A percentile compares a stretch with the other conserved stretches of the same genome.
phyloP scores from a whole-genome alignment of 768 basidiomycete genomes.

The Phylloporus arenicola region DNA sequence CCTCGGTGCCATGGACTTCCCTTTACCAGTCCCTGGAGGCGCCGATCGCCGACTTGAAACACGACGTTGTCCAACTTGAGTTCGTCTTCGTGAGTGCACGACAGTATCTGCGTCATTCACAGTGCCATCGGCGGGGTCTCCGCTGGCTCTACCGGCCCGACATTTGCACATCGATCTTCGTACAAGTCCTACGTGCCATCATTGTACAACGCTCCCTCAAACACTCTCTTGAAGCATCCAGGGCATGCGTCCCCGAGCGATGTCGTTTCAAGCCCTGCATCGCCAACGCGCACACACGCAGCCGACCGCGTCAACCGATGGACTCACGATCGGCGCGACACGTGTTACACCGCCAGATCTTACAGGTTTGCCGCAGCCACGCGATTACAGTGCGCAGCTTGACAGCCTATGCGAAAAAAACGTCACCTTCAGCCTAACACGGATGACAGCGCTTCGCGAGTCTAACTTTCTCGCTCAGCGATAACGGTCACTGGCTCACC shows the following conservation, averaged over 20 bases:
- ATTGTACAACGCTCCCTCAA: background rate
- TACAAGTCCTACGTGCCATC: background rate
- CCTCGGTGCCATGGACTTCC: background rate
- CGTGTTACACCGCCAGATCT: too few relatives aligned
- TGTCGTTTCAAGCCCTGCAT: background rate
- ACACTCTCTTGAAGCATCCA: too few relatives aligned
- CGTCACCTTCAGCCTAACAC: background rate
- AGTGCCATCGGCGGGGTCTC: too few relatives aligned
- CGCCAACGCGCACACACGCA: background rate
- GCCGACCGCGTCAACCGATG: too few relatives aligned
- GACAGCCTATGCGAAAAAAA: background rate
- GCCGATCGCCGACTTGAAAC: background rate
- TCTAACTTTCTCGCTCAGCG: background rate
- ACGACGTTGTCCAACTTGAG: background rate
- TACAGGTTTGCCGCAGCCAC: background rate
- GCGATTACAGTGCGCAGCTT: background rate
- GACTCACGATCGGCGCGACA: too few relatives aligned
- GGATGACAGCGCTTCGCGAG: background rate
- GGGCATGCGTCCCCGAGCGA: background rate
- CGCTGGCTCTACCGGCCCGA: too few relatives aligned
- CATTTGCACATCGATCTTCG: too few relatives aligned
- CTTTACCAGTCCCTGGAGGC: background rate
- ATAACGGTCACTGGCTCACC: background rate
- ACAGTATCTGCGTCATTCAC: background rate
- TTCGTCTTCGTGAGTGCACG: background rate